A percentile compares a stretch with the other conserved stretches of the same genome.
These are phyloP conservation scores for Globisporangium canariense DNA, from an alignment of 352 stramenopile genomes.

Conservation along the genomic window DNA sequence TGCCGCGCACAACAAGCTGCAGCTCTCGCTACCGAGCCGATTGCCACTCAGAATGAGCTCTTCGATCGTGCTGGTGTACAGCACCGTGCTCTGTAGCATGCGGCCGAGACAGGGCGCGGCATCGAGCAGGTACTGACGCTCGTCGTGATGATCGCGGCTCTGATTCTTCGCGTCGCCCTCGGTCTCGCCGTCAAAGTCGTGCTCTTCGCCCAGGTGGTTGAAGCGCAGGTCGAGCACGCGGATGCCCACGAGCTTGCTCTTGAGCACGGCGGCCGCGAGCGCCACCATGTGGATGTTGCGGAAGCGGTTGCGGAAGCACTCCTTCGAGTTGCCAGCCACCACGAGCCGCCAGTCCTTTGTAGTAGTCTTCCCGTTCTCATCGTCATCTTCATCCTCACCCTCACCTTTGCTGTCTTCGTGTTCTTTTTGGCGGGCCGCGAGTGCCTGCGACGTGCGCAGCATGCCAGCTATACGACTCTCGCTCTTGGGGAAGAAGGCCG, in stretches of 20 bases:
- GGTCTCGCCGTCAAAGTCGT: constrained; percentile 21
- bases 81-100: constrained; percentile 40
- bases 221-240: constrained; percentile 42
- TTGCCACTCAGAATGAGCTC: constrained; percentile 63
- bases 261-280: constrained; percentile 44
- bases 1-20: constrained; percentile 45
- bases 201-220: constrained; percentile 46
- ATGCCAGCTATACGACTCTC: constrained; percentile 32
- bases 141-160: constrained; percentile 23
- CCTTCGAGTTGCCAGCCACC: constrained; percentile 50
- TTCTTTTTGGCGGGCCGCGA: constrained; percentile 34
- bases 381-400: neutral
- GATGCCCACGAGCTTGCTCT: constrained; percentile 42
- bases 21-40: constrained; percentile 54
- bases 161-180: constrained; percentile 18
- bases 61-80: constrained; percentile 50
- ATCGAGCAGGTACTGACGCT: constrained; percentile 46
- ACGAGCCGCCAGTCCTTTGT: constrained; percentile 22
- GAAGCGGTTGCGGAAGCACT: constrained; percentile 54
- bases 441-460: constrained; percentile 40
- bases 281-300: constrained; percentile 69
- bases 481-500: constrained; percentile 36
- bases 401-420: neutral
- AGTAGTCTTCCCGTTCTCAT: constrained; percentile 8
- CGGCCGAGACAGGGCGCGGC: constrained; percentile 37